Percentiles rank a stretch among this genome's conserved stretches.
Evolutionary conservation across 257 asterid genomes (phyloP).

Genomic region (Capsicum baccatum): DNA sequence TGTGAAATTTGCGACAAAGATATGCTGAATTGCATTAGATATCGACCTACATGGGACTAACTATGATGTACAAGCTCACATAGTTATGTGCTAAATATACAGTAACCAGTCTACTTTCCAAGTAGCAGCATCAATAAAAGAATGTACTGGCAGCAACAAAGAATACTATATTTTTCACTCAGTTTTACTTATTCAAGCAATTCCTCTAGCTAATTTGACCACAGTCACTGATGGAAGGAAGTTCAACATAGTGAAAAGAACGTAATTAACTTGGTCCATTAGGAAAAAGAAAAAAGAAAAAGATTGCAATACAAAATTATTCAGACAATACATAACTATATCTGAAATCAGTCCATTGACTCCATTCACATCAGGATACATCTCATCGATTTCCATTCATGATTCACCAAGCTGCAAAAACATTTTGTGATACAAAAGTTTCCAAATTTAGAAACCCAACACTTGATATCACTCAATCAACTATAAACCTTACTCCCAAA

Average conservation of each 20-base stretch:
- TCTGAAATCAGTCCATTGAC: neutral
- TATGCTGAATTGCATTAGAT: neutral
- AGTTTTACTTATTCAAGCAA: neutral
- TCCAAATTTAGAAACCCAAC: constrained; percentile 23
- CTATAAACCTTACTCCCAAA: neutral
- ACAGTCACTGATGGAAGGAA: neutral
- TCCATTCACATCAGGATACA: neutral
- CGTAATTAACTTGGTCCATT: neutral
- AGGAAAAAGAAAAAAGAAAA: neutral
- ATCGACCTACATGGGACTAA: neutral
- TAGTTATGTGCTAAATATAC: neutral
- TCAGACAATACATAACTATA: neutral
- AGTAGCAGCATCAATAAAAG: constrained; percentile 18
- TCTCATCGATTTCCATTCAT: neutral
- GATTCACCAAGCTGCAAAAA: neutral
- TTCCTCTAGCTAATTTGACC: neutral
- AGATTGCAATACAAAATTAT: neutral
- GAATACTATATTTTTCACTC: constrained; percentile 9
- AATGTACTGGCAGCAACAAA: neutral
- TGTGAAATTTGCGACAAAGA: neutral
- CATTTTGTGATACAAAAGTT: neutral
- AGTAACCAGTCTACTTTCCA: neutral
- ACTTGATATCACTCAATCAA: neutral
- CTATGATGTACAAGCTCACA: neutral
- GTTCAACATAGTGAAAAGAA: neutral